Evolutionary conservation across 768 basidiomycete species (phyloP).

Genomic region (Leccinum olivaceopallidum): DNA sequence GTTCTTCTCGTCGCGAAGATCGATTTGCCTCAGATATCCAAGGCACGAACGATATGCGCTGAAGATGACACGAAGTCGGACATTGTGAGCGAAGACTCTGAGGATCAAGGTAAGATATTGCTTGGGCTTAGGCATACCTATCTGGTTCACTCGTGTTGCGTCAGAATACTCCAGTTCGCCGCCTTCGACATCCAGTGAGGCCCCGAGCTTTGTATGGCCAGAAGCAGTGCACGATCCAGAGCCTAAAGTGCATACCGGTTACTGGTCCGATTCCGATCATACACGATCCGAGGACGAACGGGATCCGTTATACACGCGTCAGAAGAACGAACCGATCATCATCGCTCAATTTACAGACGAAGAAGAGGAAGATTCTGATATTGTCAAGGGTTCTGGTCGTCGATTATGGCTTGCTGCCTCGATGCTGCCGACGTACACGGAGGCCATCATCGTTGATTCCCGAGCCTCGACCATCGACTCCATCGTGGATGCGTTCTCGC

Average conservation of each 20-base stretch:
- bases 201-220: conserved; percentile 14
- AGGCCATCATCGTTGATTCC: conserved; percentile 35
- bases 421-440: conserved; percentile 45
- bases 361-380: conserved; percentile 11
- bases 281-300: conserved; percentile 21
- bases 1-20: conserved; percentile 23
- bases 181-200: conserved; percentile 13
- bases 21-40: conserved; percentile 9
- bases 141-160: background rate
- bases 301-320: conserved; percentile 15
- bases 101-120: conserved; percentile 13
- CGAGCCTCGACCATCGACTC: conserved; percentile 35
- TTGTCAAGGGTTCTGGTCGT: conserved; percentile 3
- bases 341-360: conserved; percentile 22
- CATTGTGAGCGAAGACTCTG: conserved; percentile 1
- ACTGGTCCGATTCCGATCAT: conserved; percentile 25
- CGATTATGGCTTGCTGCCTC: conserved; percentile 38
- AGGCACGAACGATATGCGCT: background rate
- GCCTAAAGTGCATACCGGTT: conserved; percentile 20
- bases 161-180: conserved; percentile 14
- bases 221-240: conserved; percentile 5
- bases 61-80: conserved; percentile 1
- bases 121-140: background rate
- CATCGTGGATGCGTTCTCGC: conserved; percentile 50
- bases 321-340: conserved; percentile 13